Evolutionary conservation across 441 rosid genomes (phyloP).

Genomic region (Eruca vesicaria): DNA sequence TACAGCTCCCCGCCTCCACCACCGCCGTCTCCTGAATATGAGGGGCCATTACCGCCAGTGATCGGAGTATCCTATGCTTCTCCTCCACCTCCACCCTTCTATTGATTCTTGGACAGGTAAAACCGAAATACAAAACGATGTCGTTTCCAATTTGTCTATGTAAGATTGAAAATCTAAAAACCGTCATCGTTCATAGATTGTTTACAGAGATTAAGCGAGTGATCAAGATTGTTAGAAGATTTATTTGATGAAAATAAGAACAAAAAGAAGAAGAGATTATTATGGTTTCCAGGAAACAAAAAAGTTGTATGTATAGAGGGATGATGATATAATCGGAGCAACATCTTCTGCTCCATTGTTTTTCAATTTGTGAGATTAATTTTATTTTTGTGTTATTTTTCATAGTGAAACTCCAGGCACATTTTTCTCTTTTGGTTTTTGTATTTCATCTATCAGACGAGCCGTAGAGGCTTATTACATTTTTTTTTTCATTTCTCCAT

Average conservation of each 20-base stretch:
- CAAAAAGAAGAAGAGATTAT: conserved; percentile 4
- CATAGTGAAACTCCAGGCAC: conserved; percentile 9
- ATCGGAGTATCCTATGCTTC: conserved; percentile 83
- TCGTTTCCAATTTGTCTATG: conserved; percentile 48
- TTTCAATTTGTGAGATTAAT: conserved; percentile 27
- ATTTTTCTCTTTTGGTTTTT: conserved; percentile 6
- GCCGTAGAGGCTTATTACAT: neutral
- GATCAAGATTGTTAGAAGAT: conserved; percentile 30
- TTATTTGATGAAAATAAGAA: conserved; percentile 31
- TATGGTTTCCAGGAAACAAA: conserved; percentile 22
- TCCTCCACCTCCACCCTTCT: conserved; percentile 95
- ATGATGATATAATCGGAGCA: conserved; percentile 30
- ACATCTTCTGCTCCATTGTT: conserved; percentile 38
- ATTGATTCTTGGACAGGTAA: conserved; percentile 68
- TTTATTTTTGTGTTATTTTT: conserved; percentile 22
- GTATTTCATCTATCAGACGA: conserved; percentile 6
- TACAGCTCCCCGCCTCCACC: conserved; percentile 44
- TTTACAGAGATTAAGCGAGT: conserved; percentile 27
- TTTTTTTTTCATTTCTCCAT: neutral
- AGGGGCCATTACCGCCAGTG: conserved; percentile 89
- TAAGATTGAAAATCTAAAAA: conserved; percentile 2
- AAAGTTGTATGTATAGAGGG: conserved; percentile 32
- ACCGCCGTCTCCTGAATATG: conserved; percentile 70
- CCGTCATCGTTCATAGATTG: conserved; percentile 29
- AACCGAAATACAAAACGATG: conserved; percentile 33